Percentiles rank a stretch among this genome's conserved stretches.
These are phyloP conservation scores for Aspergillus sparsus DNA, from an alignment of 495 filamentous ascomycete genomes.

Conservation along the genomic window DNA sequence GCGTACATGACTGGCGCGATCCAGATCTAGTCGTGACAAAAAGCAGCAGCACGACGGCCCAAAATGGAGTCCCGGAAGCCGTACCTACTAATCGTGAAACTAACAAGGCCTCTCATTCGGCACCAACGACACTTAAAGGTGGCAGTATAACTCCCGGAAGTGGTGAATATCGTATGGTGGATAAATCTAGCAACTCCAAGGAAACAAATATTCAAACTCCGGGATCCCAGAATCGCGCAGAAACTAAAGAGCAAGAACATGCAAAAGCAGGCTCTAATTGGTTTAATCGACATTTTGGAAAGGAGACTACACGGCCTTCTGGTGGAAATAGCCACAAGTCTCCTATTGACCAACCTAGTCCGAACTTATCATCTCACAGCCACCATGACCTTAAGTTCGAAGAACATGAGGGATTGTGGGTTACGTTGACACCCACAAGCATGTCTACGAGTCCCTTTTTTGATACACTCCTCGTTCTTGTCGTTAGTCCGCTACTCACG, in stretches of 20 bases:
- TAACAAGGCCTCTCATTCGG: constrained; percentile 35
- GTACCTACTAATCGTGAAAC: constrained; percentile 28
- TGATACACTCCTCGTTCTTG: constrained; percentile 89
- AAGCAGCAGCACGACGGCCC: constrained; percentile 30
- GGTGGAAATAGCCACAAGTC: not conserved
- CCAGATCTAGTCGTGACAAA: constrained; percentile 65
- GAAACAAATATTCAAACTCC: constrained; percentile 19
- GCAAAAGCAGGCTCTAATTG: constrained; percentile 22
- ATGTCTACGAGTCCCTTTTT: constrained; percentile 94
- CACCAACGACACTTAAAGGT: constrained; percentile 53
- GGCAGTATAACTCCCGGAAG: constrained; percentile 77
- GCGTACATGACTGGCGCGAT: constrained; percentile 90
- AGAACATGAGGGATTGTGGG: constrained; percentile 85
- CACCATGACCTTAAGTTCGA: constrained; percentile 29
- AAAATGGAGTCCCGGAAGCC: constrained; percentile 28
- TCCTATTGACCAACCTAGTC: not conserved
- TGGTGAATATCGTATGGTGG: constrained; percentile 63
- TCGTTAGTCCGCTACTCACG: constrained; percentile 89
- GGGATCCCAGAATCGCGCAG: not conserved
- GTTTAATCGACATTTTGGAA: constrained; percentile 42
- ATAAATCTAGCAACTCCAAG: constrained; percentile 31
- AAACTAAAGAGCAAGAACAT: not conserved
- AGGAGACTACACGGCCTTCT: constrained; percentile 17
- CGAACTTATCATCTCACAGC: constrained; percentile 17
- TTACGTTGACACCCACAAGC: constrained; percentile 87